Evolutionary conservation across 306 rosid genomes (phyloP), one percentile per base, ranked within the genome.

Genomic region (Acacia crassicarpa): DNA sequence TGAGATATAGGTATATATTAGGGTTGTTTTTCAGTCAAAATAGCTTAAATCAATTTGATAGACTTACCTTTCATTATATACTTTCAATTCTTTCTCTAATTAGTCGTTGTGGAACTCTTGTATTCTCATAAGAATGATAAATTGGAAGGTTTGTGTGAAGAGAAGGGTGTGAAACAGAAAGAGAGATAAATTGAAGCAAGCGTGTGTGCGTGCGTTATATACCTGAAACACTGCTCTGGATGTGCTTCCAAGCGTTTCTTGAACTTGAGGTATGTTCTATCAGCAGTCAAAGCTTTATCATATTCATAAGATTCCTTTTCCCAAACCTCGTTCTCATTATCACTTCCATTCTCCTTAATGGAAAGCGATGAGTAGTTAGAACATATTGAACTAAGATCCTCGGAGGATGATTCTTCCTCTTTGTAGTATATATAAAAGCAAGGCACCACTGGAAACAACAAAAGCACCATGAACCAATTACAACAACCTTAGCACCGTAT

Each of bases 201-300:
- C 8, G 1, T 63, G 11, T 2, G 10, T 27, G 9, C 2, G 1
- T 58, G 32, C 2, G 6, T 58, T 9, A 22, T 22, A 44, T 83
- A 93, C 98, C 98, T 91, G 82, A 93, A 91, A 88, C 99, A 95
- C 83, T 95, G 99, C 65, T 93, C 90, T 43, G 97, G 98, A 77
- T 51, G 72, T 2, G 93, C 95, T 87, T 91, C 95, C 89, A 95
- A 46, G 70, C 90, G 91, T 81, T 93, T 93, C 89, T 89, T 91
- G 86, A 95, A 95, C 91, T 95, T 93, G 66, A 95, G 92, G 91
- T 90, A 95, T 53, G 89, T 88, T 82, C 99, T 88, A 83, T 93
- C 97, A 53, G 92, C 97, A 46, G 87, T 85, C 90, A 93, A 86
- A 58, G 98, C 94, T 89, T 86, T 89, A 85, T 93, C 99, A 87